A percentile compares a stretch with the other conserved stretches of the same genome.
These are phyloP conservation scores for Nicotiana undulata DNA, from an alignment of 257 asterid species.

Conservation along the genomic window DNA sequence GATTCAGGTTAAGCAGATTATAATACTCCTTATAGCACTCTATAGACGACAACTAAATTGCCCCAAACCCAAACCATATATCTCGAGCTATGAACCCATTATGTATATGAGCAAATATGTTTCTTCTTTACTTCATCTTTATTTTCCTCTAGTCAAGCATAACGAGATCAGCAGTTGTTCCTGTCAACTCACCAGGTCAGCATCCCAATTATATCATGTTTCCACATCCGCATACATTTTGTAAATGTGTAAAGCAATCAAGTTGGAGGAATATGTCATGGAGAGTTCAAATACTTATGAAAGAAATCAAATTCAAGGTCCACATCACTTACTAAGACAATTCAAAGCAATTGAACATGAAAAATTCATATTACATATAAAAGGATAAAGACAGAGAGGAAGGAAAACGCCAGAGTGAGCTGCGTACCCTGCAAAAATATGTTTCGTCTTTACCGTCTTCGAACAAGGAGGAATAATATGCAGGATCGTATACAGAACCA, in stretches of 20 bases:
- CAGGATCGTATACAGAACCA: slow-evolving; percentile 75
- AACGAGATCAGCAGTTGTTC: not conserved
- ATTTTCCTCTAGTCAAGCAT: not conserved
- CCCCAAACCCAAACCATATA: not conserved
- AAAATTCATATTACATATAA: not conserved
- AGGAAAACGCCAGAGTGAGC: not conserved
- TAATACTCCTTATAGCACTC: not conserved
- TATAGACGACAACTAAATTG: not conserved
- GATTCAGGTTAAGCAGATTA: not conserved
- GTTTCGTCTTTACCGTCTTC: slow-evolving; percentile 57
- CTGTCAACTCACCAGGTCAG: not conserved
- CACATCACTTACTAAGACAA: not conserved
- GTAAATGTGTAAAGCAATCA: not conserved
- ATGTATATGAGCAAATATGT: not conserved
- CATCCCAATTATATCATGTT: not conserved
- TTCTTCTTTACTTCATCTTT: not conserved
- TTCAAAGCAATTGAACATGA: not conserved
- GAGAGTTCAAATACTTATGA: slow-evolving; percentile 1
- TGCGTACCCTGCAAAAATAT: slow-evolving; percentile 42
- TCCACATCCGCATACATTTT: not conserved
- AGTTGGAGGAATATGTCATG: not conserved
- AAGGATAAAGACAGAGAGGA: not conserved
- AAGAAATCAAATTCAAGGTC: not conserved
- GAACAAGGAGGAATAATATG: slow-evolving; percentile 71
- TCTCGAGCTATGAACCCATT: not conserved